Evolutionary conservation across 176 grass and related monocot species (phyloP).

Genomic region (maize (Zea mays)): Zm-B73-REFERENCE-NAM-5.0 NC_050103.1:58439501-58440000

Average conservation of each 20-base stretch:
- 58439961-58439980: constrained; percentile 15
- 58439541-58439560: too few relatives aligned
- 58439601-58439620: too few relatives aligned
- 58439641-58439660: too few relatives aligned
- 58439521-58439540: too few relatives aligned
- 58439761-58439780: not conserved
- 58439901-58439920: constrained; percentile 69
- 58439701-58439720: too few relatives aligned
- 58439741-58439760: not conserved
- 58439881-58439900: constrained; percentile 56
- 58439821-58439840: constrained; percentile 43
- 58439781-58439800: constrained; percentile 20
- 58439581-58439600: too few relatives aligned
- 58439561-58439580: too few relatives aligned
- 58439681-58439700: too few relatives aligned
- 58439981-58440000: not conserved
- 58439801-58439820: constrained; percentile 30
- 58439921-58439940: constrained; percentile 55
- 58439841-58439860: constrained; percentile 41
- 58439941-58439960: constrained; percentile 57
- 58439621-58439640: too few relatives aligned
- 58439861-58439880: constrained; percentile 47
- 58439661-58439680: too few relatives aligned
- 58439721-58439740: not conserved
- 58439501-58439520: too few relatives aligned